Base-by-base conservation (phyloP, 1,139 yeast species). In the Neolecta irregularis region DNA sequence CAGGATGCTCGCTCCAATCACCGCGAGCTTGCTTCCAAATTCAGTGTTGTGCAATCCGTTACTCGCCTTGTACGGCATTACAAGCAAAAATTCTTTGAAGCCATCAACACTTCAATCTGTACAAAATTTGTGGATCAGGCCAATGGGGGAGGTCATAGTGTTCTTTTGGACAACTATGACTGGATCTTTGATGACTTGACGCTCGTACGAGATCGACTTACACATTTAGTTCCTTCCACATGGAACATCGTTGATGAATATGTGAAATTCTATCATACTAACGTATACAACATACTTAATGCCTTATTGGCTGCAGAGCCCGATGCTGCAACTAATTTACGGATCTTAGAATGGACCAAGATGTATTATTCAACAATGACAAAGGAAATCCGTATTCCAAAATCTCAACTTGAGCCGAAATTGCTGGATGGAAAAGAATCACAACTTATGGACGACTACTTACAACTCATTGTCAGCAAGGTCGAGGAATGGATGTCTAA, bases 181-280 rank as follows among this genome's bases (percentile, higher is more conserved):
- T 85, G 95, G 91, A 67, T 85, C 13, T 83, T 77, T 52, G 75
- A 76, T 43, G 96, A 88, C 48, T 57, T 88, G 41, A 57, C 65
- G 22, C 66, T 74, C 41, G 80, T 77, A 1, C 66, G 69, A 38
- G 67, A 67, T 26, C 71, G 70, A 16, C 57, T 81, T 32, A 55
- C 64, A 2, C 62, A 61, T n/a, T 58, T 68, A 36, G 63, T 74
- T 35, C 83, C 92, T 21, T 75, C 79, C 1, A 61, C 67, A 39
- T 88, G 96, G 96, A 65, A 72, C 33, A 63, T 85, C 20, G 71
- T 73, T 46, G 60, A 65, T 17, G 68, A 67, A 41, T 69, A 74
- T 37, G 74, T 74, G 46, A 62, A 64, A 12, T 71, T 72, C 44
- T 81, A 83, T 55, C 91, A 78, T 52, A 61, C 64, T 26, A 72